Percentiles rank a stretch among this genome's conserved stretches.
These are phyloP conservation scores for Fusarium sp. DNA, from an alignment of 2,329 filamentous ascomycete genomes.

Conservation along the genomic window DNA sequence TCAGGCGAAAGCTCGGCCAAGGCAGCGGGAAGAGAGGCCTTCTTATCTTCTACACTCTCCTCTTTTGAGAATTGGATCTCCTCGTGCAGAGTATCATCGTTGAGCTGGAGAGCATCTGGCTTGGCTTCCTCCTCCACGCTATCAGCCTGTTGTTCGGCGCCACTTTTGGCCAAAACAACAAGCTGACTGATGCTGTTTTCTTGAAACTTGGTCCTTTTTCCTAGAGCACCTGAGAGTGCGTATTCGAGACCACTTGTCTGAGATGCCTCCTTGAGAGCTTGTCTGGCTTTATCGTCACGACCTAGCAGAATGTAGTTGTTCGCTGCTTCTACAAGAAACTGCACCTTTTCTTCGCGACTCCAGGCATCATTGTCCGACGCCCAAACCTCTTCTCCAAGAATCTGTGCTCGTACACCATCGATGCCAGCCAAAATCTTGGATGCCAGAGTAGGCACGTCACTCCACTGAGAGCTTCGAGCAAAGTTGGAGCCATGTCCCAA, in stretches of 20 bases:
- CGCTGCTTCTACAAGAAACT: constrained; percentile 84
- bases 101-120: constrained; percentile 80
- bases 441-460: constrained; percentile 67
- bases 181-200: constrained; percentile 86
- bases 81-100: constrained; percentile 94
- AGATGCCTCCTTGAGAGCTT: constrained; percentile 76
- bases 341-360: constrained; percentile 65
- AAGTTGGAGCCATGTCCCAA: constrained; percentile 66
- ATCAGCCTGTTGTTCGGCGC: constrained; percentile 43
- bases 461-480: constrained; percentile 67
- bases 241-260: constrained; percentile 78
- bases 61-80: constrained; percentile 80
- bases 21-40: constrained; percentile 64
- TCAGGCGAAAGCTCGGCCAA: constrained; percentile 77
- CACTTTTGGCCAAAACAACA: constrained; percentile 87
- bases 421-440: constrained; percentile 59
- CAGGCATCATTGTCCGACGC: constrained; percentile 51
- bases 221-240: constrained; percentile 84
- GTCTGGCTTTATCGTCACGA: constrained; percentile 77
- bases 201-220: constrained; percentile 85
- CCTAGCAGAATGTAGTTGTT: constrained; percentile 88
- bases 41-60: constrained; percentile 52
- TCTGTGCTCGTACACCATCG: constrained; percentile 53
- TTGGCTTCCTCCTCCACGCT: constrained; percentile 47
- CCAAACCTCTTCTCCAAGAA: constrained; percentile 54